Conservation (phyloP, 805 yeast genomes). For the Sporopachydermia lactativora region DNA sequence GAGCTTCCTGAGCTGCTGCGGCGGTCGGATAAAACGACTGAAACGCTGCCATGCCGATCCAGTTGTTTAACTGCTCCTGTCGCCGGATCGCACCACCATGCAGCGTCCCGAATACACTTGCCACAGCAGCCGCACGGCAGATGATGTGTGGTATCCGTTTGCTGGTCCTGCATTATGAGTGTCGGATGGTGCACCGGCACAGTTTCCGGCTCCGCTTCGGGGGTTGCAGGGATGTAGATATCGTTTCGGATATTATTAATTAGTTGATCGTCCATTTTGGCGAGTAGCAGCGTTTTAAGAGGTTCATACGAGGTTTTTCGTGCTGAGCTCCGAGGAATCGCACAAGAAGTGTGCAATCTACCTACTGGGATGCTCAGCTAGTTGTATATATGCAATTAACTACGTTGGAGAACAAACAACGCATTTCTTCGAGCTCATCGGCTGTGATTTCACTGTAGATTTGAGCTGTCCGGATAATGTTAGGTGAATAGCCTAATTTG, state of each 20-base stretch:
- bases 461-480: too few relatives aligned
- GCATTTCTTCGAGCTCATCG: too few relatives aligned
- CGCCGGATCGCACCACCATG: slow-evolving; percentile 17
- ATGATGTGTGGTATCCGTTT: slow-evolving; percentile 34
- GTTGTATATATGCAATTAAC: too few relatives aligned
- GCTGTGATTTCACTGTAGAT: too few relatives aligned
- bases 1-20: not conserved
- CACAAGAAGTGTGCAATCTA: too few relatives aligned
- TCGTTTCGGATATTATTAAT: slow-evolving; percentile 25
- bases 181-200: slow-evolving; percentile 44
- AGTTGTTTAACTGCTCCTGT: not conserved
- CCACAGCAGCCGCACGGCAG: slow-evolving; percentile 27
- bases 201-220: slow-evolving; percentile 9
- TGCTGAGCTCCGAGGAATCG: too few relatives aligned
- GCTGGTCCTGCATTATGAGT: slow-evolving; percentile 39
- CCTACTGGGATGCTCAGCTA: too few relatives aligned
- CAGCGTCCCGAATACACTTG: slow-evolving; percentile 22
- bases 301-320: too few relatives aligned
- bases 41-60: not conserved
- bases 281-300: slow-evolving; percentile 4
- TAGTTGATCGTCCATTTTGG: slow-evolving; percentile 29
- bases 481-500: too few relatives aligned
- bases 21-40: not conserved
- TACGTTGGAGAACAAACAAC: too few relatives aligned
- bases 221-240: slow-evolving; percentile 32